Evolutionary conservation across 257 asterid species (phyloP).

Genomic region (Gentiana dahurica): DNA sequence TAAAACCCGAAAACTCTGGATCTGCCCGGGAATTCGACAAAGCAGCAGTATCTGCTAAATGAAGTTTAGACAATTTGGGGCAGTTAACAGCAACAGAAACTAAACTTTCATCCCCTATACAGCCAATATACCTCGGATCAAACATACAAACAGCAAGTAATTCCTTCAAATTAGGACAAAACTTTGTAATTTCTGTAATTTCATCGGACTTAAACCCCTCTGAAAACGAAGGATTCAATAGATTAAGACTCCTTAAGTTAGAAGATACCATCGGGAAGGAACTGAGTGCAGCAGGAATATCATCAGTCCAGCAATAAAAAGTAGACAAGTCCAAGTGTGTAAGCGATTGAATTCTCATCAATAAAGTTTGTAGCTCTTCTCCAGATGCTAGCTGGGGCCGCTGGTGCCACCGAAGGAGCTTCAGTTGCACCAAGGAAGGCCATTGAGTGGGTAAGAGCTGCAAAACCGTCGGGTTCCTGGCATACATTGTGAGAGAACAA

Average conservation of each 20-base stretch:
- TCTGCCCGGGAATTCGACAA: conserved; percentile 40
- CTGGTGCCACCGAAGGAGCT: conserved; percentile 92
- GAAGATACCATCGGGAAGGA: conserved; percentile 30
- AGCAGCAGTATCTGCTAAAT: conserved; percentile 66
- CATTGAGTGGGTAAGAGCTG: conserved; percentile 43
- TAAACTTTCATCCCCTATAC: conserved; percentile 63
- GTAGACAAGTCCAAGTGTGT: conserved; percentile 44
- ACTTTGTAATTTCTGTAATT: conserved; percentile 41
- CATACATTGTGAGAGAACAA: conserved; percentile 49
- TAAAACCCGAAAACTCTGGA: conserved; percentile 38
- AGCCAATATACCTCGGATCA: conserved; percentile 72
- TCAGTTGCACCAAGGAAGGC: conserved; percentile 31
- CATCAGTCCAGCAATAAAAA: conserved; percentile 93
- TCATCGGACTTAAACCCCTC: conserved; percentile 76
- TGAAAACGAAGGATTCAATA: conserved; percentile 61
- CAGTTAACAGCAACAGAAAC: conserved; percentile 51
- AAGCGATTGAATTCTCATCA: conserved; percentile 21
- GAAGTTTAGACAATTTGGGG: conserved; percentile 49
- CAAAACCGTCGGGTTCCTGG: conserved; percentile 38
- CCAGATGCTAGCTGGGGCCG: conserved; percentile 64
- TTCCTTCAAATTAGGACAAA: conserved; percentile 53
- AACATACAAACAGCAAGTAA: conserved; percentile 61
- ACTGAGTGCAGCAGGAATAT: conserved; percentile 49
- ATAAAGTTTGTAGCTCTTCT: conserved; percentile 44
- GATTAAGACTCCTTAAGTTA: conserved; percentile 38